Evolutionary conservation across 805 yeast species (phyloP), one percentile per base, ranked within the genome.

Genomic region (Scheffersomyces coipomensis): DNA sequence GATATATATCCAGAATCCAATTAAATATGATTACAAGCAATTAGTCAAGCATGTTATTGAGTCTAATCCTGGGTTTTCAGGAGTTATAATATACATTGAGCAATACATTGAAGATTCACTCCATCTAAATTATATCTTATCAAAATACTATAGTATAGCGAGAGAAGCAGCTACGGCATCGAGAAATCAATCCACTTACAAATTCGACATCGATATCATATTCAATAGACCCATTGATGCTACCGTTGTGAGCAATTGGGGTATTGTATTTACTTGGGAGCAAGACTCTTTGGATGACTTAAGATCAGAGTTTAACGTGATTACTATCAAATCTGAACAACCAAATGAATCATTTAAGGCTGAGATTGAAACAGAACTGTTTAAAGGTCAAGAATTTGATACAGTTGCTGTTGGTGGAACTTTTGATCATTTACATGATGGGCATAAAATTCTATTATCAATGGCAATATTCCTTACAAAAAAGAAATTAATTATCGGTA

Each of bases 381-480:
- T n/a, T n/a, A n/a, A n/a, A 35, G 19, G 22, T 19, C 19, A 38
- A 13, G 38, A 26, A 12, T 53, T 35, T 33, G 41, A 47, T 13
- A 69, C 71, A 5, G 55, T 50, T 7, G 91, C 96, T 0, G 81
- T 91, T 1, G 99, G 99, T 0, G 99, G 99, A 0, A 93, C 99
- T 0, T 93, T 93, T 65, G 99, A 93, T 56, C 98, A 93, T 62
- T 56, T 93, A 26, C 99, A 93, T 52, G 95, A 85, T 55, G 99
- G 98, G 0, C 99, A 93, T 62, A 88, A 86, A 58, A 83, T 93
- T 21, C 67, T 93, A 19, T 68, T 93, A 8, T 81, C 93, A 0
- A 69, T 86, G 43, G 73, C 95, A 0, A 78, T 81, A 0, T 88
- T 81, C 52, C 47, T 87, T 6, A 71, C 95, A 0, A 51, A 61